phyloP scores from a whole-genome alignment of 2,329 filamentous ascomycete species.

The Colletotrichum higginsianum region DNA sequence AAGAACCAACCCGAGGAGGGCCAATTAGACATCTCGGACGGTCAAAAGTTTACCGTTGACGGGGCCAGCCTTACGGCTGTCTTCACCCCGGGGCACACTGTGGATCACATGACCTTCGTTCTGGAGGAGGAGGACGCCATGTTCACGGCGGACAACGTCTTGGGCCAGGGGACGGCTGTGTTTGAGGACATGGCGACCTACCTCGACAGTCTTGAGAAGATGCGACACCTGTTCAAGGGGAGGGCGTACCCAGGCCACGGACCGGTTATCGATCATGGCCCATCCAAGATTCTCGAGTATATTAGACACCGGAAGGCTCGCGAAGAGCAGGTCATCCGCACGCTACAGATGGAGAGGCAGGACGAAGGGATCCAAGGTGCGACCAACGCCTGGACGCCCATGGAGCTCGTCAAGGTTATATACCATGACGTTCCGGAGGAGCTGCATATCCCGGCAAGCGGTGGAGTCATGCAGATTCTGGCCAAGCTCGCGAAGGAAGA shows the following conservation, averaged over 20 bases:
- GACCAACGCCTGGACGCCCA: constrained; percentile 72
- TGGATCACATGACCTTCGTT: constrained; percentile 85
- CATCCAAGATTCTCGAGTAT: constrained; percentile 83
- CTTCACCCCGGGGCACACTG: constrained; percentile 77
- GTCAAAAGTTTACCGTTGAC: constrained; percentile 68
- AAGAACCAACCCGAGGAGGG: constrained; percentile 73
- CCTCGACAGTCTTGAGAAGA: constrained; percentile 76
- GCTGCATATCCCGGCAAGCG: constrained; percentile 82
- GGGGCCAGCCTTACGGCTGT: constrained; percentile 78
- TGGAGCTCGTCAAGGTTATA: constrained; percentile 90
- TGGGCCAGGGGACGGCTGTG: constrained; percentile 88
- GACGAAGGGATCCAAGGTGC: constrained; percentile 45
- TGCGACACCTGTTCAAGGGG: constrained; percentile 76
- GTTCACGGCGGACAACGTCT: constrained; percentile 91
- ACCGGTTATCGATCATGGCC: constrained; percentile 80
- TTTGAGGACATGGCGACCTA: constrained; percentile 84
- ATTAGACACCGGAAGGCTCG: constrained; percentile 84
- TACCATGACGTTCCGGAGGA: constrained; percentile 85
- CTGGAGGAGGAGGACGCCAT: constrained; percentile 85
- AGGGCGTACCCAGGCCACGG: constrained; percentile 92
- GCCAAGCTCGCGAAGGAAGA: constrained; percentile 84
- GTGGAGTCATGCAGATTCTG: constrained; percentile 84
- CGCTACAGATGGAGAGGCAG: constrained; percentile 61
- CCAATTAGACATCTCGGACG: constrained; percentile 65
- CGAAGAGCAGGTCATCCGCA: constrained; percentile 82